Evolutionary conservation across 1,284 basidiomycete species (phyloP).

Genomic region (Ganoderma lingzhi): DNA sequence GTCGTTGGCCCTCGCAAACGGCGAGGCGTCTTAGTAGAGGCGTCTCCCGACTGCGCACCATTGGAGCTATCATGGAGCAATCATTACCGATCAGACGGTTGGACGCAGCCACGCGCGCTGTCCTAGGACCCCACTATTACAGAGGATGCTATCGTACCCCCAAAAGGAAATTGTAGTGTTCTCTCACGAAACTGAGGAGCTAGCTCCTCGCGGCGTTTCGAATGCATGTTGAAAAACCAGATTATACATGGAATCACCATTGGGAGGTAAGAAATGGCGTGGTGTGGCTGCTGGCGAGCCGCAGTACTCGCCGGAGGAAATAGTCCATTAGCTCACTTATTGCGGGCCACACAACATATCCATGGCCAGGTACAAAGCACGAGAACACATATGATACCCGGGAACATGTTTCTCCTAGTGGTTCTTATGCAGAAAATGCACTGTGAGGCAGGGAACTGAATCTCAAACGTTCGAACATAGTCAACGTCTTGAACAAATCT

Average conservation of each 20-base stretch:
- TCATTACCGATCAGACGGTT: neutral
- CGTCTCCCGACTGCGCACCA: neutral
- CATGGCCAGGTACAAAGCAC: neutral
- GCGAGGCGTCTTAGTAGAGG: neutral
- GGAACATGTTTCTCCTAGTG: neutral
- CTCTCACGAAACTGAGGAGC: neutral
- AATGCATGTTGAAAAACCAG: neutral
- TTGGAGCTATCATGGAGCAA: constrained; percentile 1
- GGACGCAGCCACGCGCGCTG: neutral
- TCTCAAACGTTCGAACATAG: neutral
- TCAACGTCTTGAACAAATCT: neutral
- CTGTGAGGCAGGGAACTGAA: neutral
- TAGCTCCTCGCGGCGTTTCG: neutral
- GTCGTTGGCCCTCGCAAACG: neutral
- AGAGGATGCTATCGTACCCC: neutral
- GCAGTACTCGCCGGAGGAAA: neutral
- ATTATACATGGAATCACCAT: neutral
- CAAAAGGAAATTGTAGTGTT: constrained; percentile 2
- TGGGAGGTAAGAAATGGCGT: neutral
- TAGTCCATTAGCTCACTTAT: neutral
- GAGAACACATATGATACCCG: neutral
- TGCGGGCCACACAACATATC: neutral
- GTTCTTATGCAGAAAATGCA: neutral
- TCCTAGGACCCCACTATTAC: neutral
- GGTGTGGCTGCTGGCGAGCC: neutral